Conservation (phyloP, 805 yeast species). For the Cyberlindnera mississippiensis region DNA sequence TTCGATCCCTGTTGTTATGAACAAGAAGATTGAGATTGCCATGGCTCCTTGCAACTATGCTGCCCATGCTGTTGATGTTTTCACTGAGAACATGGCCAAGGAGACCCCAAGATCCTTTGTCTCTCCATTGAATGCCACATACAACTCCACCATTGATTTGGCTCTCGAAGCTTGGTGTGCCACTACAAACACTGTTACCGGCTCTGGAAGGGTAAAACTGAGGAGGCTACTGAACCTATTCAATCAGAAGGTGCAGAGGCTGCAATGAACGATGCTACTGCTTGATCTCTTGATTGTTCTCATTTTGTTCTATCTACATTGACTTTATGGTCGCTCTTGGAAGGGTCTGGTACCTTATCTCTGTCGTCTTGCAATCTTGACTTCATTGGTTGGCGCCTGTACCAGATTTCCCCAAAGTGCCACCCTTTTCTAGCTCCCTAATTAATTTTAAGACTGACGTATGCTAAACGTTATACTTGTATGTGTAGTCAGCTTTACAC, state of each 20-base stretch:
- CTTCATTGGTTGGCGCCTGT: not conserved
- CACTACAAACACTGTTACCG: slow-evolving; percentile 6
- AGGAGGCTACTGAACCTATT: slow-evolving; percentile 1
- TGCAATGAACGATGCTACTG: not conserved
- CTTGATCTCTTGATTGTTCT: not conserved
- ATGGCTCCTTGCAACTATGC: slow-evolving; percentile 34
- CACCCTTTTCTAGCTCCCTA: too few species aligned
- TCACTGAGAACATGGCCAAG: slow-evolving; percentile 36
- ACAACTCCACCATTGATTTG: slow-evolving; percentile 29
- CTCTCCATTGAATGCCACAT: slow-evolving; percentile 31
- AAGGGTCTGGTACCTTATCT: not conserved
- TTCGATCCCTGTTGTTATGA: slow-evolving; percentile 33
- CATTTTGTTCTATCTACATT: not conserved
- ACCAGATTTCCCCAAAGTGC: not conserved
- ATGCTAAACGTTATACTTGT: too few species aligned
- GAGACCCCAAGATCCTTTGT: slow-evolving; percentile 33
- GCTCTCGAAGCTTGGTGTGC: slow-evolving; percentile 29
- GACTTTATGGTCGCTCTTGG: not conserved
- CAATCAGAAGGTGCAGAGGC: not conserved
- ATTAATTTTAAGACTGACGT: too few species aligned
- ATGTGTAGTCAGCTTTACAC: too few species aligned
- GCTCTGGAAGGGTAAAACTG: not conserved
- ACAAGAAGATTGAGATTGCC: slow-evolving; percentile 26
- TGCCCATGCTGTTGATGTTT: slow-evolving; percentile 36
- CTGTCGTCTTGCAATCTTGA: slow-evolving; percentile 1